These are phyloP conservation scores for Cylindrodendrum hubeiense DNA, from an alignment of 2,329 filamentous ascomycete species.

Conservation along the genomic window DNA sequence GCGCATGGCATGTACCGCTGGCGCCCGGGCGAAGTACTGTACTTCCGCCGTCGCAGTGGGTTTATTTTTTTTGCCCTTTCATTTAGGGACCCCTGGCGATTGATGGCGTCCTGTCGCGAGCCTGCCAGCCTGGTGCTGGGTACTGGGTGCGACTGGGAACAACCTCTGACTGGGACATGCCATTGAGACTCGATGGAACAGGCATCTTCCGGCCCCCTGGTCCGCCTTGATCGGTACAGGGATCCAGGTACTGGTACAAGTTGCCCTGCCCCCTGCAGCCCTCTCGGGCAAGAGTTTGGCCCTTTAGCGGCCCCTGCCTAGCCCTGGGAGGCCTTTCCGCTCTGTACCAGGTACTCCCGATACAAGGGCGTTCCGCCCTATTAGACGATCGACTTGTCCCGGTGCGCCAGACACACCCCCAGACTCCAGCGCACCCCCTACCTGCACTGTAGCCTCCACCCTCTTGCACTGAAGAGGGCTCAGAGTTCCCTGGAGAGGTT, in stretches of 20 bases:
- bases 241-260: conserved; percentile 16
- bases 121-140: not conserved
- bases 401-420: not conserved
- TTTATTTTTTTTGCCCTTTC: conserved; percentile 9
- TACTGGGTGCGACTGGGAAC: not conserved
- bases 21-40: conserved; percentile 13
- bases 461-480: conserved; percentile 19
- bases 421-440: conserved; percentile 7
- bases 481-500: conserved; percentile 20
- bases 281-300: not conserved
- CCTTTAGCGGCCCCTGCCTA: not conserved
- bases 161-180: conserved; percentile 18
- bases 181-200: conserved; percentile 15
- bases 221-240: conserved; percentile 20
- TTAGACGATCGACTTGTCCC: conserved; percentile 18
- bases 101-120: conserved; percentile 2
- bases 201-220: conserved; percentile 13
- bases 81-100: conserved; percentile 20
- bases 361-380: conserved; percentile 5
- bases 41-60: not conserved
- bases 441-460: conserved; percentile 18
- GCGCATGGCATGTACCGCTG: conserved; percentile 5
- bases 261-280: conserved; percentile 18
- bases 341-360: conserved; percentile 14
- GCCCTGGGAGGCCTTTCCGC: conserved; percentile 21